A percentile compares a stretch with the other conserved stretches of the same genome.
Conservation (phyloP, 164 flowering plant genomes). For the Taxillus chinensis region DNA sequence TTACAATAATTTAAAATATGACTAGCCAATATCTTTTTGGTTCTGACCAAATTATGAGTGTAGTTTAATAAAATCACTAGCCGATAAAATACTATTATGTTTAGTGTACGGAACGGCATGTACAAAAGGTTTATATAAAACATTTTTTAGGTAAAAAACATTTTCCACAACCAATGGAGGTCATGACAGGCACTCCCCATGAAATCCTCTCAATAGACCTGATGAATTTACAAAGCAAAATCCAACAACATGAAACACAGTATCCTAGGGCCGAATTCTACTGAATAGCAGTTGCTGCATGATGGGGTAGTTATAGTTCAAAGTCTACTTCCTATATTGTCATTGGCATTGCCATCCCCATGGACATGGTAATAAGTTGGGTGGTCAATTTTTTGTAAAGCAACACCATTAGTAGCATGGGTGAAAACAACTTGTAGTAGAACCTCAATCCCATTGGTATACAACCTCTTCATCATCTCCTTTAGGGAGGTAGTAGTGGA, state of each 20-base stretch:
- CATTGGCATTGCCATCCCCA: slow-evolving; percentile 16
- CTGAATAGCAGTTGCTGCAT: slow-evolving; percentile 69
- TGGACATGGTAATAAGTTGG: slow-evolving; percentile 37
- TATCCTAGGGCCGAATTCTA: slow-evolving; percentile 82
- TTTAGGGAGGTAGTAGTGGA: slow-evolving; percentile 65
- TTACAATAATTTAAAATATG: no score
- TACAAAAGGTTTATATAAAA: no score
- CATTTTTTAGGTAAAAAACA: slow-evolving; percentile 76
- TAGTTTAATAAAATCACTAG: no score
- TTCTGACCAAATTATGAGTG: no score
- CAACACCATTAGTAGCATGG: slow-evolving; percentile 47
- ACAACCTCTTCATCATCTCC: slow-evolving; percentile 78
- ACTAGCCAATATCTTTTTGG: no score
- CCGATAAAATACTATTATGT: no score
- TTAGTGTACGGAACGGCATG: no score
- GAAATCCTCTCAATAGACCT: slow-evolving; percentile 45
- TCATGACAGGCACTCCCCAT: slow-evolving; percentile 62
- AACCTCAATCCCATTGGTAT: slow-evolving; percentile 74
- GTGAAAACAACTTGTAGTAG: slow-evolving; percentile 81
- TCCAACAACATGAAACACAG: slow-evolving; percentile 83
- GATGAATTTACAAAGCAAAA: slow-evolving; percentile 77
- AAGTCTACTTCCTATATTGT: slow-evolving; percentile 24
- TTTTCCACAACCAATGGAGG: slow-evolving; percentile 85
- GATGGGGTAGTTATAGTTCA: slow-evolving; percentile 71
- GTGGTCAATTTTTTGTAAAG: slow-evolving; percentile 57